Evolutionary conservation across 495 filamentous ascomycete genomes (phyloP).

Genomic region (Chlorociboria aeruginascens): DNA sequence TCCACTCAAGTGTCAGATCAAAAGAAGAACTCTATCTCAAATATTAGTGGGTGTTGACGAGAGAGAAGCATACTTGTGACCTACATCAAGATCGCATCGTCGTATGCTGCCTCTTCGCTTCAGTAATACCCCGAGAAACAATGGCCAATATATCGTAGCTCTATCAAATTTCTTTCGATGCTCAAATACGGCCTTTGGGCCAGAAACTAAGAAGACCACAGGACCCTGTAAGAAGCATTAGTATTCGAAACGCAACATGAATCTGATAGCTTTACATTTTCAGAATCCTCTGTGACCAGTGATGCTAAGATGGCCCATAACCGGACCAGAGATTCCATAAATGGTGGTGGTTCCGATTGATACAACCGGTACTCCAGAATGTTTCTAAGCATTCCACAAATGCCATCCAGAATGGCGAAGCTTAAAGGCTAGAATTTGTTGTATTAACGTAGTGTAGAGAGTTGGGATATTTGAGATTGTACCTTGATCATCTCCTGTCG

Average conservation of each 20-base stretch:
- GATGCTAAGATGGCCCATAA: constrained; percentile 2
- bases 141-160: constrained; percentile 8
- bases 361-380: not conserved
- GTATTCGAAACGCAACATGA: not conserved
- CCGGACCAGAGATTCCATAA: not conserved
- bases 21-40: not conserved
- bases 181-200: constrained; percentile 8
- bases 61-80: not conserved
- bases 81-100: constrained; percentile 2
- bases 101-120: not conserved
- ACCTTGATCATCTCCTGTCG: too few relatives aligned
- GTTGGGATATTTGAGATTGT: too few relatives aligned
- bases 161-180: not conserved
- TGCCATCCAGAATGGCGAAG: too few relatives aligned
- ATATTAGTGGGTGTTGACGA: not conserved
- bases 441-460: too few relatives aligned
- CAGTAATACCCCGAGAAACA: constrained; percentile 9
- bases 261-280: not conserved
- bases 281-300: constrained; percentile 4
- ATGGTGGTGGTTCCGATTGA: not conserved
- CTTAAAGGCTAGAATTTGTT: too few relatives aligned
- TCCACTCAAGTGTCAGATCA: constrained; percentile 9
- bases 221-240: not conserved
- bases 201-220: constrained; percentile 2
- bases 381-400: not conserved